phyloP scores from a whole-genome alignment of 2,329 filamentous ascomycete genomes.

The Helotiales sp. region DNA sequence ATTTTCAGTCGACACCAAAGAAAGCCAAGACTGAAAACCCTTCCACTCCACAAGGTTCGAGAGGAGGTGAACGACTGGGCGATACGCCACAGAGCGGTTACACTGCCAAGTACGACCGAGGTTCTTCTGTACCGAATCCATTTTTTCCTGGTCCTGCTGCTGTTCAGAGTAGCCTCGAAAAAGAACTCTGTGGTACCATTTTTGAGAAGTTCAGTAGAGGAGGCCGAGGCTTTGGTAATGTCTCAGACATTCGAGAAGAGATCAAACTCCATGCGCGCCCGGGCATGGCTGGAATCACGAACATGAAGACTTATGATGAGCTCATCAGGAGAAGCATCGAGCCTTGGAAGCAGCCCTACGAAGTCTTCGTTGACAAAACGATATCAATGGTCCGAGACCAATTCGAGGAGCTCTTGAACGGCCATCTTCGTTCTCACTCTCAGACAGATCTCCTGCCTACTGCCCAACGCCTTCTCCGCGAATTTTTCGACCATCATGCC shows the following conservation, averaged over 20 bases:
- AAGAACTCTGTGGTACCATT: no score
- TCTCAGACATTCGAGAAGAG: not conserved
- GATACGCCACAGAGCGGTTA: no score
- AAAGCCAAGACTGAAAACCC: not conserved
- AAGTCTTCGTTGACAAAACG: conserved; percentile 9
- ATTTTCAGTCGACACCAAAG: not conserved
- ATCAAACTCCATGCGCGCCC: not conserved
- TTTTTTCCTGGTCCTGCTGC: no score
- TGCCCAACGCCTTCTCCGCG: not conserved
- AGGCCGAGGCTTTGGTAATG: not conserved
- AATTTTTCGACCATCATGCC: conserved; percentile 3
- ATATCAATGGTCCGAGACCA: conserved; percentile 2
- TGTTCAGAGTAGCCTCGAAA: no score
- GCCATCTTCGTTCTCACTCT: conserved; percentile 6
- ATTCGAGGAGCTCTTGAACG: not conserved
- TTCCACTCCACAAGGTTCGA: no score
- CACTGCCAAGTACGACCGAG: no score
- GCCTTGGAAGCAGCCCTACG: conserved; percentile 13
- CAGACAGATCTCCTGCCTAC: conserved; percentile 13
- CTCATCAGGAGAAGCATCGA: not conserved
- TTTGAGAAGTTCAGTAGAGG: no score
- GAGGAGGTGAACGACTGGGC: no score
- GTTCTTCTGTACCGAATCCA: no score
- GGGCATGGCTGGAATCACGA: conserved; percentile 4
- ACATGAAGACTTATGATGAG: conserved; percentile 1